These are phyloP conservation scores for Ogataea chonburiensis DNA, from an alignment of 805 yeast genomes.

Conservation along the genomic window DNA sequence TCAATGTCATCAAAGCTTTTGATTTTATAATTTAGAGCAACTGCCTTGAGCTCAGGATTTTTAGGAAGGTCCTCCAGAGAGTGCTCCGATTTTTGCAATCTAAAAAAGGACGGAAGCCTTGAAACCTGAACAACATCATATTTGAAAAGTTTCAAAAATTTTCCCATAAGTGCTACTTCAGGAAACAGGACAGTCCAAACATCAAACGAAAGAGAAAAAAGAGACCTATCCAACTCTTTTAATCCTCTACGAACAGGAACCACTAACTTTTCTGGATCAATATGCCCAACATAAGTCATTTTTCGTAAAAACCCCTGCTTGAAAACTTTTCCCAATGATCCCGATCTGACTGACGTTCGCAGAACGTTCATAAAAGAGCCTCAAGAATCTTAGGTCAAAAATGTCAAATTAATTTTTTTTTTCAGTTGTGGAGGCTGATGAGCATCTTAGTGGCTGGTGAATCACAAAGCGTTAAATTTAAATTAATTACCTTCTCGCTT, in stretches of 20 bases:
- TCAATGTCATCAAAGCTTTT: slow-evolving; percentile 38
- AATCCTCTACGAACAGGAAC: slow-evolving; percentile 74
- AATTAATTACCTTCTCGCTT: slow-evolving; percentile 1
- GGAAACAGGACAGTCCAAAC: slow-evolving; percentile 69
- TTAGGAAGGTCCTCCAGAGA: slow-evolving; percentile 1
- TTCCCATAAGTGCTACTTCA: slow-evolving; percentile 60
- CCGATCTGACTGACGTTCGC: neutral
- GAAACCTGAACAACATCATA: slow-evolving; percentile 68
- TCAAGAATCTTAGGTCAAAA: too few species aligned
- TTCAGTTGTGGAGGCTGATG: slow-evolving; percentile 5
- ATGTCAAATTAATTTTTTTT: slow-evolving; percentile 1
- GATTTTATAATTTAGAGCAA: slow-evolving; percentile 58
- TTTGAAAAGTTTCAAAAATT: slow-evolving; percentile 57
- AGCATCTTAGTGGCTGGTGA: slow-evolving; percentile 2
- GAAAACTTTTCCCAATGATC: neutral
- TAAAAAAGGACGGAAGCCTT: slow-evolving; percentile 67
- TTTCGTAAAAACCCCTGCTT: slow-evolving; percentile 1
- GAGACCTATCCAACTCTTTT: slow-evolving; percentile 62
- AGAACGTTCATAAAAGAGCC: slow-evolving; percentile 2
- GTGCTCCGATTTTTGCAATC: slow-evolving; percentile 8
- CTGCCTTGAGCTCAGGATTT: slow-evolving; percentile 43
- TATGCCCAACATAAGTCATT: slow-evolving; percentile 10
- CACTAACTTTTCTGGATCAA: slow-evolving; percentile 12
- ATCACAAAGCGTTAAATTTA: slow-evolving; percentile 11
- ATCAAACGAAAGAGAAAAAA: slow-evolving; percentile 56